These are phyloP conservation scores for Penicillium polonicum DNA, from an alignment of 2,329 filamentous ascomycete genomes.

Conservation along the genomic window DNA sequence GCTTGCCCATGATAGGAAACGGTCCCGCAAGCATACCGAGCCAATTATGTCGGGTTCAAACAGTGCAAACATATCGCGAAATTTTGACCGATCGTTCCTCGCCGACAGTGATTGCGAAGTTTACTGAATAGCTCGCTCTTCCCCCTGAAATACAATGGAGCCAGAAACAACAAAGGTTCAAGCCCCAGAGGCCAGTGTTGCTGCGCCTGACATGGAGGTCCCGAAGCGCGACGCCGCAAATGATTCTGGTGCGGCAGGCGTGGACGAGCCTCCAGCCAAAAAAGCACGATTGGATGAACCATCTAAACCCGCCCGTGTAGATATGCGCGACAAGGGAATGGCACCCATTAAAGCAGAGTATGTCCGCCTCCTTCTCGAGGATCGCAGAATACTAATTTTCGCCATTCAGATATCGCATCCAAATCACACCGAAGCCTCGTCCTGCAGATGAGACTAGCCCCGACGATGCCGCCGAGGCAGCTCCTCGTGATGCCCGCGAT, in stretches of 20 bases:
- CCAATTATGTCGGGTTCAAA: slow-evolving; percentile 11
- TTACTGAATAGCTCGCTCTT: not conserved
- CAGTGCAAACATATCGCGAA: slow-evolving; percentile 26
- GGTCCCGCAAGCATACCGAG: not conserved
- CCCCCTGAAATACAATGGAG: not conserved
- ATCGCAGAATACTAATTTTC: slow-evolving; percentile 1
- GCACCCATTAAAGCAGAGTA: slow-evolving; percentile 71
- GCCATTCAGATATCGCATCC: slow-evolving; percentile 31
- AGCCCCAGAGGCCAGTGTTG: slow-evolving; percentile 7
- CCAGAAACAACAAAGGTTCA: slow-evolving; percentile 3
- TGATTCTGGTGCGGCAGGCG: slow-evolving; percentile 17
- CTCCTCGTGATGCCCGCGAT: slow-evolving; percentile 45
- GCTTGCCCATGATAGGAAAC: not conserved
- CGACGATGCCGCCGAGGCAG: slow-evolving; percentile 61
- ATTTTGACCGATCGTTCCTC: slow-evolving; percentile 16
- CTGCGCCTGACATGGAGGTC: slow-evolving; percentile 14
- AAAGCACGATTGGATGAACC: slow-evolving; percentile 56
- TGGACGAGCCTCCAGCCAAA: slow-evolving; percentile 55
- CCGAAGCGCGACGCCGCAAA: slow-evolving; percentile 23
- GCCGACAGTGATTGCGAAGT: not conserved
- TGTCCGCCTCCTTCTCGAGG: not conserved
- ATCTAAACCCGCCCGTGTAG: slow-evolving; percentile 24
- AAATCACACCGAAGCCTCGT: slow-evolving; percentile 18
- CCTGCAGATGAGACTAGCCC: slow-evolving; percentile 39
- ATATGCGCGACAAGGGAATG: slow-evolving; percentile 54